Conservation (phyloP, 495 filamentous ascomycete species). For the Penicillium chermesinum region DNA sequence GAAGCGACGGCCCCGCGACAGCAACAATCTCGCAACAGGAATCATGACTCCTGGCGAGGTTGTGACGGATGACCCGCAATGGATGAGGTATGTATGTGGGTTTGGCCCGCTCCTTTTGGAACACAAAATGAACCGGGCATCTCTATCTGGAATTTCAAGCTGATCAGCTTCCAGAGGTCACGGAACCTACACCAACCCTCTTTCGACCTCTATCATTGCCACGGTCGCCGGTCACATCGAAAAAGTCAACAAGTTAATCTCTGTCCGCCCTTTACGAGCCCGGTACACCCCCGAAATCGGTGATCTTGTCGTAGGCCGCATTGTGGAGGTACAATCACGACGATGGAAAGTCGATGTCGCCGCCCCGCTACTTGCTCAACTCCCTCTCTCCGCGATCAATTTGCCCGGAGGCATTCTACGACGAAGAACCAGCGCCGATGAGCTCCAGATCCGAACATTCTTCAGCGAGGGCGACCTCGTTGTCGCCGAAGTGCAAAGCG, state of each 20-base stretch:
- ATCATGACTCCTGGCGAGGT: constrained; percentile 87
- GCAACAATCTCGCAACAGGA: constrained; percentile 29
- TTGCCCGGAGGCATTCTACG: constrained; percentile 89
- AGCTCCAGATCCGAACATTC: constrained; percentile 89
- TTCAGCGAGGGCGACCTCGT: constrained; percentile 88
- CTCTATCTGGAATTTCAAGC: background rate
- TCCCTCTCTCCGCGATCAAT: constrained; percentile 87
- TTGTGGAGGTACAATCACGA: constrained; percentile 81
- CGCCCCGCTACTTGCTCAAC: constrained; percentile 70
- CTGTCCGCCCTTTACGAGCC: constrained; percentile 80
- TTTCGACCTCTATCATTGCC: constrained; percentile 65
- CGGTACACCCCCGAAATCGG: constrained; percentile 94
- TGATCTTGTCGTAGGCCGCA: constrained; percentile 89
- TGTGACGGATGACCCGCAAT: constrained; percentile 87
- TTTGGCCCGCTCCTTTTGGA: too few relatives aligned
- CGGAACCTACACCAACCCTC: constrained; percentile 64
- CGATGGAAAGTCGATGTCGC: constrained; percentile 94
- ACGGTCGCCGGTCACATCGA: constrained; percentile 82
- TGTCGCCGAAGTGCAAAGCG: constrained; percentile 83
- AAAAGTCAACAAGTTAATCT: constrained; percentile 94
- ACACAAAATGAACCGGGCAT: too few relatives aligned
- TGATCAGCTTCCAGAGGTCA: constrained; percentile 56
- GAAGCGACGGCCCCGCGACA: constrained; percentile 36
- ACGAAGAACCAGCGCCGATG: constrained; percentile 86
- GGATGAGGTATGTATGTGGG: constrained; percentile 69